A percentile compares a stretch with the other conserved stretches of the same genome.
Conservation (phyloP, 371 early-diverging fungal genomes). For the Thermomucor indicae-seudaticae region DNA sequence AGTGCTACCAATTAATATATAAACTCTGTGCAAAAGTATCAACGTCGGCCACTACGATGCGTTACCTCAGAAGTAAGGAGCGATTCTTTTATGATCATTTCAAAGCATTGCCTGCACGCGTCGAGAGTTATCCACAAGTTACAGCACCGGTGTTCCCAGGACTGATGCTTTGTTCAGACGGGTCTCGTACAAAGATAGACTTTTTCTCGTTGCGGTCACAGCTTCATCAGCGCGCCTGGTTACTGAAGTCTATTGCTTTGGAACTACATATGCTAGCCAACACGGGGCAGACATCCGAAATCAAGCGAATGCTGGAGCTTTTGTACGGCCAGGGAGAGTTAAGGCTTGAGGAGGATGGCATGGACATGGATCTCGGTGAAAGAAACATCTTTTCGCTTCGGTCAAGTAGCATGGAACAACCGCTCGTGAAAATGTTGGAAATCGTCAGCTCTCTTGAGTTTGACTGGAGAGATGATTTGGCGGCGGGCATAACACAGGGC, state of each 20-base stretch:
- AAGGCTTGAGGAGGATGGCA: constrained; percentile 3
- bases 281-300: constrained; percentile 39
- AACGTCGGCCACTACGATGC: constrained; percentile 69
- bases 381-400: constrained; percentile 87
- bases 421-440: constrained; percentile 53
- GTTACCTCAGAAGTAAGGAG: constrained; percentile 76
- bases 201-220: constrained; percentile 57
- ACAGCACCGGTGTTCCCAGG: constrained; percentile 15
- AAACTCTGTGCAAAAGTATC: constrained; percentile 66
- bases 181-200: constrained; percentile 27
- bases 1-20: constrained; percentile 83
- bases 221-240: constrained; percentile 87
- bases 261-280: constrained; percentile 63
- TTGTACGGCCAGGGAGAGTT: constrained; percentile 35
- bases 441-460: constrained; percentile 54
- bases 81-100: constrained; percentile 73
- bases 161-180: constrained; percentile 17
- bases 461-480: constrained; percentile 43
- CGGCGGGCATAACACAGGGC: background rate
- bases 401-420: constrained; percentile 63
- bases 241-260: constrained; percentile 79
- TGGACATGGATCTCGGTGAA: constrained; percentile 33
- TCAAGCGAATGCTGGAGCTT: constrained; percentile 56
- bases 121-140: constrained; percentile 30
- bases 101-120: constrained; percentile 39